Conservation (phyloP, 164 flowering plant species). For the Echeveria elegans region DNA sequence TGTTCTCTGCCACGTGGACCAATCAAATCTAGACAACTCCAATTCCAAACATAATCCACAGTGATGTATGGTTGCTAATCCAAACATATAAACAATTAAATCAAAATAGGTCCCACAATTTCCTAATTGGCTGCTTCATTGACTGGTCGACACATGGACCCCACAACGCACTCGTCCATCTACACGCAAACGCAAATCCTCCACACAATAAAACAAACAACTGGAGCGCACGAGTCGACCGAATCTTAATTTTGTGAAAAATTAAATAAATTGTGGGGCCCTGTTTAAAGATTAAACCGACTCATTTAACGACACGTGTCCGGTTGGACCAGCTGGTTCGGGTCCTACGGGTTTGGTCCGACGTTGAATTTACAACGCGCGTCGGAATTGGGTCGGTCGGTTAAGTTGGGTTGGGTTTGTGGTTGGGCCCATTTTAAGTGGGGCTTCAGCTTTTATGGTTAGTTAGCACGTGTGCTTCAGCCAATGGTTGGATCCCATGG, state of each 20-base stretch:
- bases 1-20: neutral
- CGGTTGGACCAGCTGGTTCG: neutral
- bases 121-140: constrained; percentile 3
- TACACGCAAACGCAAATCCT: neutral
- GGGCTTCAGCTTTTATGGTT: neutral
- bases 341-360: constrained; percentile 5
- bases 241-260: neutral
- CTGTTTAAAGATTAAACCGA: neutral
- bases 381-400: constrained; percentile 2
- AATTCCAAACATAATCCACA: neutral
- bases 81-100: neutral
- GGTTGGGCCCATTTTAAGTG: neutral
- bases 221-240: constrained; percentile 1
- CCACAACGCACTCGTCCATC: neutral
- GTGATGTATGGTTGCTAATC: neutral
- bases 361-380: neutral
- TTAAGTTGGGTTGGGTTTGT: neutral
- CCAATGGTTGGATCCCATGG: neutral
- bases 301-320: neutral
- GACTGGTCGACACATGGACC: constrained; percentile 5
- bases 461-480: neutral
- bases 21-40: neutral
- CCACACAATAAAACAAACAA: neutral
- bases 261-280: neutral
- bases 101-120: neutral